Evolutionary conservation across 1,284 basidiomycete species (phyloP), one percentile per base, ranked within the genome.

Genomic region (Tilletia caries): DNA sequence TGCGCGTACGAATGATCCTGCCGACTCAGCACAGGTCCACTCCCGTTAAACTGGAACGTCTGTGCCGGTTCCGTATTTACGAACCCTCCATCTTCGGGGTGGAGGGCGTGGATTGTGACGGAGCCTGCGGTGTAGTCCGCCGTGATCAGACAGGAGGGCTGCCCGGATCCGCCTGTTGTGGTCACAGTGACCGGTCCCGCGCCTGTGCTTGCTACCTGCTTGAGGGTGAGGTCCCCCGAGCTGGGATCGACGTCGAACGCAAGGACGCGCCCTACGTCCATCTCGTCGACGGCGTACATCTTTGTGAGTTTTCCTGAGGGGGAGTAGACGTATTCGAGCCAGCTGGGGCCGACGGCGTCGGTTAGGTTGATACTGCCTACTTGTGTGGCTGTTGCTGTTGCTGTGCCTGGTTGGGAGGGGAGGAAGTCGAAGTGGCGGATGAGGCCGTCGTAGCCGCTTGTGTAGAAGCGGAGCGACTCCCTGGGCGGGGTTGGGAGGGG

Each of bases 1-100:
- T 80, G 79, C 10, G 79, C 76, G 37, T 80, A 80, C 18, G 68
- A 69, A 23, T 75, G 72, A 52, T 77, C 74, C 69, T 80, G 78
- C 23, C 77, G 60, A 27, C 71, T 66, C 15, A 68, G 34, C 4
- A 80, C 78, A 0, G 79, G 76, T 12, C 78, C 79, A 64, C 72
- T 54, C 48, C 69, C 1, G 5, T 48, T 27, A 62, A 77, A 78
- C 44, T 79, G 73, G 60, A 77, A 69, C 13, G 37, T 64, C 20
- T n/a, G 33, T 12, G 34, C 18, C 12, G 34, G 34, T 10, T 37
- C 62, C 3, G 33, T 15, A n/a, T 4, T 27, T 25, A 10, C 25
- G 25, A 64, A 37, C 1, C 27, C 25, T 4, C 62, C 62, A 20
- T n/a, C 41, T 41, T 23, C 41, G 4, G 34, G 20, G 37, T 27